Evolutionary conservation across 2,329 filamentous ascomycete species (phyloP).

Genomic region (Ceratocystis smalleyi): DNA sequence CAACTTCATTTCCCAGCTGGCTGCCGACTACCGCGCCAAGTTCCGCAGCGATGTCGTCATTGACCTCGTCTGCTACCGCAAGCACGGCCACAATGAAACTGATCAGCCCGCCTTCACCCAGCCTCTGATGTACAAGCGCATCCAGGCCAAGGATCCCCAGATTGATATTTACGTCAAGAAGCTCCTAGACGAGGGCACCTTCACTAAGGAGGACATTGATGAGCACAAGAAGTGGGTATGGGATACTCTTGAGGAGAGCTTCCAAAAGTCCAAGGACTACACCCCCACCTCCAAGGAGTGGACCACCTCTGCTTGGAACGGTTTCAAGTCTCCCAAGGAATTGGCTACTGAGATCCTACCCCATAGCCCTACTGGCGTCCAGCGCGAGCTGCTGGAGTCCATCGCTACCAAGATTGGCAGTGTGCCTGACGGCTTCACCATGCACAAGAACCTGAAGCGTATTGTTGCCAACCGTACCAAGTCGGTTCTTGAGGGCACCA

Average conservation of each 20-base stretch:
- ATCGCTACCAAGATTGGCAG: slow-evolving; percentile 68
- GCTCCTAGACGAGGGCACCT: slow-evolving; percentile 79
- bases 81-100: slow-evolving; percentile 98
- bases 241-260: slow-evolving; percentile 97
- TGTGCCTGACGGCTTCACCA: slow-evolving; percentile 68
- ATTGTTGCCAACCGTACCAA: slow-evolving; percentile 82
- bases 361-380: slow-evolving; percentile 74
- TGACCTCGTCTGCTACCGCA: slow-evolving; percentile 96
- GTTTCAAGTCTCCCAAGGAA: slow-evolving; percentile 98
- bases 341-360: slow-evolving; percentile 85
- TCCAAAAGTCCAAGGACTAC: slow-evolving; percentile 94
- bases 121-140: slow-evolving; percentile 98
- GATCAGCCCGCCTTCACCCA: slow-evolving; percentile 99
- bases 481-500: slow-evolving; percentile 77
- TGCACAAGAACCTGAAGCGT: slow-evolving; percentile 94
- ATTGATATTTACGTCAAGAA: slow-evolving; percentile 86
- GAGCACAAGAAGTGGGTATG: slow-evolving; percentile 99
- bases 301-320: slow-evolving; percentile 97
- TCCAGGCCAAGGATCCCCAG: slow-evolving; percentile 66
- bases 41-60: slow-evolving; percentile 98
- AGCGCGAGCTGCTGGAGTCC: slow-evolving; percentile 55
- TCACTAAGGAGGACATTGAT: slow-evolving; percentile 93
- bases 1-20: slow-evolving; percentile 94
- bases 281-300: slow-evolving; percentile 93
- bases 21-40: slow-evolving; percentile 93